Conservation (phyloP, 2,329 filamentous ascomycete species). For the Endothia cerciana region DNA sequence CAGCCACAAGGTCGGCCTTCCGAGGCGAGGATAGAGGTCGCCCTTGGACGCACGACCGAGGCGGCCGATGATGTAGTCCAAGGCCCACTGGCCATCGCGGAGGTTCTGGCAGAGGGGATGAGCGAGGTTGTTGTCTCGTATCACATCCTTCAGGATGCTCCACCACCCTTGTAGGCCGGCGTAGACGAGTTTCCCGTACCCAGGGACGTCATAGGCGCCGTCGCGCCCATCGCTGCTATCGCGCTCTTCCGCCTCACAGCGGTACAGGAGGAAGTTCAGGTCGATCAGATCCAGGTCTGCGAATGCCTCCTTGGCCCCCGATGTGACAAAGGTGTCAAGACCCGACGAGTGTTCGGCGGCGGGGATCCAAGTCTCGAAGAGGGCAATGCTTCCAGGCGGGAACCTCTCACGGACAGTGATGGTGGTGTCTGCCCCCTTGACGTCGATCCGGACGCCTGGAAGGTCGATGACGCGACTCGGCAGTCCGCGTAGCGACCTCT, state of each 20-base stretch:
- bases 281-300: constrained; percentile 75
- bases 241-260: constrained; percentile 85
- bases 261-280: constrained; percentile 89
- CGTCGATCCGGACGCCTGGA: constrained; percentile 72
- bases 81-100: constrained; percentile 85
- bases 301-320: constrained; percentile 80
- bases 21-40: constrained; percentile 64
- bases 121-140: constrained; percentile 86
- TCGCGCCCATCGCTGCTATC: constrained; percentile 79
- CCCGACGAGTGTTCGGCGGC: constrained; percentile 81
- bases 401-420: constrained; percentile 84
- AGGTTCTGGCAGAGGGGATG: constrained; percentile 94
- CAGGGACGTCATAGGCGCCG: constrained; percentile 87
- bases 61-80: constrained; percentile 84
- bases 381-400: constrained; percentile 88
- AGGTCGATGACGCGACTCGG: constrained; percentile 79
- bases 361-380: constrained; percentile 96
- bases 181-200: constrained; percentile 84
- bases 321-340: constrained; percentile 84
- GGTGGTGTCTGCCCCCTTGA: constrained; percentile 72
- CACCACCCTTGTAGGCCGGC: constrained; percentile 99
- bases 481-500: constrained; percentile 75
- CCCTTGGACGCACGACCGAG: constrained; percentile 73
- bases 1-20: constrained; percentile 75
- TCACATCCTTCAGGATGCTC: constrained; percentile 84